These are phyloP conservation scores for Pleurotus djamor DNA, from an alignment of 768 basidiomycete genomes.

Conservation along the genomic window DNA sequence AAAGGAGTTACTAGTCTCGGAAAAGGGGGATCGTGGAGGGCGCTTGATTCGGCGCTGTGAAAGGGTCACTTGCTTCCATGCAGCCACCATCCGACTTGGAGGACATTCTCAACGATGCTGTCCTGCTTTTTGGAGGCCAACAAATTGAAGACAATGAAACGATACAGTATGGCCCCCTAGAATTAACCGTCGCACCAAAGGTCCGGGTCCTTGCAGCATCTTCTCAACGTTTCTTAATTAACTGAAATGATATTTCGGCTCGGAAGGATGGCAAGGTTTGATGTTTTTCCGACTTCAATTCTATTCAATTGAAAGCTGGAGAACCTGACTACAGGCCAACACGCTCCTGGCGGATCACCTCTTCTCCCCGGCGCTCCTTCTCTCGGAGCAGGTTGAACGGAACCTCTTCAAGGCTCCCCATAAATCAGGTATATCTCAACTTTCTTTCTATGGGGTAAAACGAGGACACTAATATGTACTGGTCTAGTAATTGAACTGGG, in stretches of 20 bases:
- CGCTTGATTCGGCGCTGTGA: not conserved
- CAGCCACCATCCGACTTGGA: conserved; percentile 26
- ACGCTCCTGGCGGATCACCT: conserved; percentile 72
- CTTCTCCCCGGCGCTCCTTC: conserved; percentile 66
- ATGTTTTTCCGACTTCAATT: too few species aligned
- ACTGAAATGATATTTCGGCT: not conserved
- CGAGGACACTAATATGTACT: not conserved
- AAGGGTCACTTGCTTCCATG: not conserved
- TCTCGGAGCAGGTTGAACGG: conserved; percentile 65
- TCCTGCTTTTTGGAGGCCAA: conserved; percentile 48
- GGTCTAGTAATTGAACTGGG: conserved; percentile 67
- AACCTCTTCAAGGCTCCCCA: conserved; percentile 40
- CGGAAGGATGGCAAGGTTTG: conserved; percentile 58
- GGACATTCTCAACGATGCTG: conserved; percentile 52
- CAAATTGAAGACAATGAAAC: conserved; percentile 32
- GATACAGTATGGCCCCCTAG: conserved; percentile 53
- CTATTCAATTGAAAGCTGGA: too few species aligned
- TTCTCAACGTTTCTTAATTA: not conserved
- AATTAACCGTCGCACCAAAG: conserved; percentile 57
- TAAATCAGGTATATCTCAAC: conserved; percentile 31
- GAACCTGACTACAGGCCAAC: conserved; percentile 44
- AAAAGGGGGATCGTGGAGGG: too few species aligned
- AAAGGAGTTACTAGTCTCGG: too few species aligned
- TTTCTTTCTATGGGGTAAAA: not conserved
- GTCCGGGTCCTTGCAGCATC: conserved; percentile 23